Evolutionary conservation across 2,329 filamentous ascomycete genomes (phyloP).

Genomic region (Ramularia collo-cygni): DNA sequence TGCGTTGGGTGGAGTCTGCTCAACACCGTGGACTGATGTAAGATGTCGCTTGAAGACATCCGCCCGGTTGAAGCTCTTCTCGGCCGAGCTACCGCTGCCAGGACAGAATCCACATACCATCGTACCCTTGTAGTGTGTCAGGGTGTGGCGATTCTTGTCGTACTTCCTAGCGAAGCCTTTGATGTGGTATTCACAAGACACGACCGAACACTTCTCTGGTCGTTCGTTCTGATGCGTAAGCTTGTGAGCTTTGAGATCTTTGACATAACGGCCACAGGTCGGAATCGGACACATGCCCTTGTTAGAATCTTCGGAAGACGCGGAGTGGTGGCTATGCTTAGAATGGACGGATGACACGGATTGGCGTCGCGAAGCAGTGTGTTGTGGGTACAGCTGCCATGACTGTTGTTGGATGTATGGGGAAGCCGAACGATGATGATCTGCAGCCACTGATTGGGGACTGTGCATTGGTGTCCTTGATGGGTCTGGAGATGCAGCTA

Average conservation of each 20-base stretch:
- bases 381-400: conserved; percentile 44
- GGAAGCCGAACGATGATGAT: conserved; percentile 50
- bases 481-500: conserved; percentile 57
- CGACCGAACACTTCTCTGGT: conserved; percentile 89
- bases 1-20: conserved; percentile 87
- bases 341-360: conserved; percentile 68
- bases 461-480: conserved; percentile 46
- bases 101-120: conserved; percentile 97
- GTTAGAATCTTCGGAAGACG: conserved; percentile 41
- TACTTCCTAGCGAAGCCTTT: conserved; percentile 95
- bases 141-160: conserved; percentile 88
- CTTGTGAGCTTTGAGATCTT: conserved; percentile 90
- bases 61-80: conserved; percentile 93
- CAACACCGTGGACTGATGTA: conserved; percentile 83
- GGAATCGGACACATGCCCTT: conserved; percentile 71
- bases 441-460: conserved; percentile 31
- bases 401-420: conserved; percentile 54
- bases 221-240: conserved; percentile 86
- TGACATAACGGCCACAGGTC: conserved; percentile 80
- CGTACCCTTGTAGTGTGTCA: conserved; percentile 94
- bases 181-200: conserved; percentile 82
- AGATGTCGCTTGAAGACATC: conserved; percentile 95
- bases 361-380: conserved; percentile 48
- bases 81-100: conserved; percentile 75
- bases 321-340: conserved; percentile 45